These are phyloP conservation scores for Rhynchospora tenuis DNA, from an alignment of 176 grass and related monocot species.

Conservation along the genomic window DNA sequence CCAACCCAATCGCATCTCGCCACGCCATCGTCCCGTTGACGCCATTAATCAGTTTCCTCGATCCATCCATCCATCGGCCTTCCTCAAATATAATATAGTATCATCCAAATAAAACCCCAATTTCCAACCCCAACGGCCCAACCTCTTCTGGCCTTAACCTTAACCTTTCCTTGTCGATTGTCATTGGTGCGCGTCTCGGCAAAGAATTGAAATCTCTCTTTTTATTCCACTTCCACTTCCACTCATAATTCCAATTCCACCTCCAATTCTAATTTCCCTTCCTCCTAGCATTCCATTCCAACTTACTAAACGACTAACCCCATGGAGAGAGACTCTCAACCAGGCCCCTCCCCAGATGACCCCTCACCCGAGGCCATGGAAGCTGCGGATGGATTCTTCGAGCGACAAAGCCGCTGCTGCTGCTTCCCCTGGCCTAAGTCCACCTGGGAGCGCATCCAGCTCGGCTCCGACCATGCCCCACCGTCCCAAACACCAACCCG, in stretches of 20 bases:
- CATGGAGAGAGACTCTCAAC: slow-evolving; percentile 11
- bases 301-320: background rate
- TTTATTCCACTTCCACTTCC: too few relatives aligned
- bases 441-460: slow-evolving; percentile 22
- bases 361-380: slow-evolving; percentile 4
- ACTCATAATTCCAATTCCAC: background rate
- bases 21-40: slow-evolving; percentile 1
- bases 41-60: background rate
- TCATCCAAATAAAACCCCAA: background rate
- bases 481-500: slow-evolving; percentile 8
- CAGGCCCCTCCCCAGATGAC: background rate
- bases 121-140: background rate
- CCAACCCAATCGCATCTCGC: background rate
- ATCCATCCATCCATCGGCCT: background rate
- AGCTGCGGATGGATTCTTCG: slow-evolving; percentile 40
- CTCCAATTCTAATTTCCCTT: background rate
- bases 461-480: slow-evolving; percentile 22
- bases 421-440: slow-evolving; percentile 53
- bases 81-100: background rate
- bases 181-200: background rate
- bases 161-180: background rate
- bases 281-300: background rate
- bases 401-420: slow-evolving; percentile 40
- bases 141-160: too few relatives aligned
- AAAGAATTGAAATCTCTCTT: too few relatives aligned